Evolutionary conservation across 176 grass and related monocot species (phyloP).

Genomic region (Dendrocalamus sinicus): DNA sequence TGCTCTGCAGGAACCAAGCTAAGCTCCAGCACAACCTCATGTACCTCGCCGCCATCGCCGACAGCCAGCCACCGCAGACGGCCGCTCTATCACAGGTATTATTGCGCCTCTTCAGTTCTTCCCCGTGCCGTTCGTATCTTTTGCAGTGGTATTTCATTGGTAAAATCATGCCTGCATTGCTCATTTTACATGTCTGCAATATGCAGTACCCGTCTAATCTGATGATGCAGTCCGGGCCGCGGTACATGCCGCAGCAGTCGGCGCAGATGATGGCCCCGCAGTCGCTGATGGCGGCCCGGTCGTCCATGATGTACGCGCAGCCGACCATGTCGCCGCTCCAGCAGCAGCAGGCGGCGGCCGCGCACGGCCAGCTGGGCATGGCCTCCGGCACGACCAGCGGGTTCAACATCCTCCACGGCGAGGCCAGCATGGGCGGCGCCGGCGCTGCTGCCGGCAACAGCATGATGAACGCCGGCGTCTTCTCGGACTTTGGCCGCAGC

Average conservation of each 20-base stretch:
- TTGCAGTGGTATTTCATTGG: not conserved
- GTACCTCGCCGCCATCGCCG: conserved; percentile 96
- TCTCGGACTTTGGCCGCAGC: conserved; percentile 66
- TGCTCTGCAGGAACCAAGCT: conserved; percentile 80
- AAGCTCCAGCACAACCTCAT: conserved; percentile 99
- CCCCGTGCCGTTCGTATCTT: not conserved
- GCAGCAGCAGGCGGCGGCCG: conserved; percentile 66
- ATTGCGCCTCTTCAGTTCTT: not conserved
- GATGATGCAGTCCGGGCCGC: conserved; percentile 82
- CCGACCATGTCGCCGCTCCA: conserved; percentile 63
- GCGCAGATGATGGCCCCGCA: conserved; percentile 74
- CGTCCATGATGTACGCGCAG: conserved; percentile 82
- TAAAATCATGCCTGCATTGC: not conserved
- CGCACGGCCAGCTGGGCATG: conserved; percentile 71
- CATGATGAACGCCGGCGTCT: conserved; percentile 73
- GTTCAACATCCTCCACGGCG: conserved; percentile 88
- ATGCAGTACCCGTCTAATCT: conserved; percentile 79
- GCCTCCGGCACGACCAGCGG: conserved; percentile 60
- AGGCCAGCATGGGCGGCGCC: conserved; percentile 72
- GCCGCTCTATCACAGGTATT: conserved; percentile 70
- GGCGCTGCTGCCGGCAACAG: conserved; percentile 46
- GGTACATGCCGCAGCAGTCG: conserved; percentile 83
- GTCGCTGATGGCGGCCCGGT: conserved; percentile 79
- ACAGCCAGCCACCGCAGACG: conserved; percentile 87
- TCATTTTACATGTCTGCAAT: conserved; percentile 2